phyloP scores from a whole-genome alignment of 805 yeast genomes.

The Brettanomyces naardenensis region DNA sequence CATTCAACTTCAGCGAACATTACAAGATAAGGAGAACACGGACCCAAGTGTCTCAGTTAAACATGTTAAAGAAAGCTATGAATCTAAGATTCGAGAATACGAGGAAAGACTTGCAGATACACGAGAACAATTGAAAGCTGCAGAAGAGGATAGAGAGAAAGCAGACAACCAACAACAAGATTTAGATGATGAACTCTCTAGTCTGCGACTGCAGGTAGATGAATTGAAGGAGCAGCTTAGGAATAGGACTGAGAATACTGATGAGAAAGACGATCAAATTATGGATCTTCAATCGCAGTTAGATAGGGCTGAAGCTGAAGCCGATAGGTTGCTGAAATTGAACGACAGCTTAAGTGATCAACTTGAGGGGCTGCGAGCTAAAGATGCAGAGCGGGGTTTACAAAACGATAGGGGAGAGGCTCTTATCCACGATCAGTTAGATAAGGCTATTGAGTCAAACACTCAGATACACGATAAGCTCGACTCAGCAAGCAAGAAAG shows the following conservation, averaged over 20 bases:
- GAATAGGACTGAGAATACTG: neutral
- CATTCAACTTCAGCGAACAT: constrained; percentile 2
- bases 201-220: neutral
- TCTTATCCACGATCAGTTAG: no score
- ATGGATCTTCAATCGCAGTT: constrained; percentile 2
- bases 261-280: neutral
- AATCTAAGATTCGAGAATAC: neutral
- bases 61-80: neutral
- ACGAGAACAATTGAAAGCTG: neutral
- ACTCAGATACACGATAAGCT: neutral
- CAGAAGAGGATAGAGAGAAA: neutral
- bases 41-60: neutral
- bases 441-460: neutral
- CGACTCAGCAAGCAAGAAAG: neutral
- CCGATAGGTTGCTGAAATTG: constrained; percentile 4
- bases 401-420: neutral
- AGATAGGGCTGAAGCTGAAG: constrained; percentile 3
- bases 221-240: neutral
- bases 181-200: neutral
- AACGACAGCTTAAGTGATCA: constrained; percentile 7
- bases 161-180: neutral
- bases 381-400: neutral
- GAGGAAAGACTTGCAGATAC: constrained; percentile 1
- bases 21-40: neutral
- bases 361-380: constrained; percentile 5